Evolutionary conservation across 345 rosid genomes (phyloP).

Genomic region (Jatropha curcas): DNA sequence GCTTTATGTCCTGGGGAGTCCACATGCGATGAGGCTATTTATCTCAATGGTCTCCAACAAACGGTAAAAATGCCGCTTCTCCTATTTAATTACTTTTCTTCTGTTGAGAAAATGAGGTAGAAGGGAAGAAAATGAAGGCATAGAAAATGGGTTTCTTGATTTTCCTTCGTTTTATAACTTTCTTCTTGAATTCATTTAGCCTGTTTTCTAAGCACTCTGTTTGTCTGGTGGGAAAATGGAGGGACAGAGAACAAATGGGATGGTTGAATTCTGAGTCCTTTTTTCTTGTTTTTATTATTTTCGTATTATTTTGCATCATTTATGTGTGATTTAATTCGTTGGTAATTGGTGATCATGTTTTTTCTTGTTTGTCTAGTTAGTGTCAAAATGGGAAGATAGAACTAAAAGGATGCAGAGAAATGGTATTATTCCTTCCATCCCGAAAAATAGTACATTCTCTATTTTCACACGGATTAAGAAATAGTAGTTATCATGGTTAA

Average conservation of each 20-base stretch:
- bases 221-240: not conserved
- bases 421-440: too few relatives aligned
- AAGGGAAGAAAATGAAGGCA: not conserved
- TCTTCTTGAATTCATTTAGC: too few relatives aligned
- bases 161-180: too few relatives aligned
- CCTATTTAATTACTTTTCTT: not conserved
- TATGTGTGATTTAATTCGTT: not conserved
- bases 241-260: not conserved
- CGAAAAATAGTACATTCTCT: too few relatives aligned
- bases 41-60: constrained; percentile 55
- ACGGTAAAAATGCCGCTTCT: constrained; percentile 29
- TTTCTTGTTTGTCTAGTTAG: not conserved
- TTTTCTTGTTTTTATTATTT: not conserved
- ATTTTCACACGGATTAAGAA: too few relatives aligned
- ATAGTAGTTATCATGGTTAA: too few relatives aligned
- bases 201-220: too few relatives aligned
- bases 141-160: not conserved
- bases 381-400: not conserved
- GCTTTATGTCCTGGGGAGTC: constrained; percentile 52
- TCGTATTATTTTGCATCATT: too few relatives aligned
- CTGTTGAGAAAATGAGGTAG: constrained; percentile 2
- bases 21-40: constrained; percentile 52
- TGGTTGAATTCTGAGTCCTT: not conserved
- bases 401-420: not conserved
- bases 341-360: too few relatives aligned